Evolutionary conservation across 768 basidiomycete genomes (phyloP).

Genomic region (Pisolithus microcarpus): DNA sequence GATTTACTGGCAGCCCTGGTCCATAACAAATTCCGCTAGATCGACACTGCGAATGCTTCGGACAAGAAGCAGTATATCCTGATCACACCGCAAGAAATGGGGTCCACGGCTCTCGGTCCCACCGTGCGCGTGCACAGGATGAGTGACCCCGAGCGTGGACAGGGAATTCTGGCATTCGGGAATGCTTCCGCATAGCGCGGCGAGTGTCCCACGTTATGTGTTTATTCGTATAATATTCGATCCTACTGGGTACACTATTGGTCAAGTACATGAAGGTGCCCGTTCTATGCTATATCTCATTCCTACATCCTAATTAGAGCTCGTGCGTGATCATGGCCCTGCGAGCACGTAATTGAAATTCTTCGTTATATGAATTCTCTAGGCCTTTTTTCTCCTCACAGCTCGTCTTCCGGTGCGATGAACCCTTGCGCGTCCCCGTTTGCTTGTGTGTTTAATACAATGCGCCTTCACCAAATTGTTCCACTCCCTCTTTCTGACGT

Average conservation of each 20-base stretch:
- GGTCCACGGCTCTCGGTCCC: constrained; percentile 56
- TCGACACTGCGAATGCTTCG: constrained; percentile 81
- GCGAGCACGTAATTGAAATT: neutral
- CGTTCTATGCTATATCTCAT: neutral
- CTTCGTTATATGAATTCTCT: neutral
- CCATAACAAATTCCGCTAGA: constrained; percentile 35
- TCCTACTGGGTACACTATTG: constrained; percentile 1
- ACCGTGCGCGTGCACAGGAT: constrained; percentile 72
- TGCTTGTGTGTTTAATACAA: neutral
- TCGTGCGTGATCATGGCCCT: neutral
- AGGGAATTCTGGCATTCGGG: constrained; percentile 36
- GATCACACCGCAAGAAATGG: constrained; percentile 95
- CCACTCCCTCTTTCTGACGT: constrained; percentile 13
- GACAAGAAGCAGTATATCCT: constrained; percentile 90
- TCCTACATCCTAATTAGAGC: neutral
- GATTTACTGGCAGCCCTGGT: neutral
- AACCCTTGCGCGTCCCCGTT: neutral
- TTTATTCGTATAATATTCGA: neutral
- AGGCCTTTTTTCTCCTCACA: neutral
- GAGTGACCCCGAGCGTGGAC: constrained; percentile 71
- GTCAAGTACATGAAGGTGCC: neutral
- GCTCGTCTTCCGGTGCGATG: constrained; percentile 2
- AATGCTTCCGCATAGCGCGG: constrained; percentile 4
- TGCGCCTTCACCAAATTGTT: constrained; percentile 10
- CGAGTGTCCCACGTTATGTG: neutral